These are phyloP conservation scores for Tetrahymena borealis DNA, from an alignment of 73 alveolate species.

Conservation along the genomic window DNA sequence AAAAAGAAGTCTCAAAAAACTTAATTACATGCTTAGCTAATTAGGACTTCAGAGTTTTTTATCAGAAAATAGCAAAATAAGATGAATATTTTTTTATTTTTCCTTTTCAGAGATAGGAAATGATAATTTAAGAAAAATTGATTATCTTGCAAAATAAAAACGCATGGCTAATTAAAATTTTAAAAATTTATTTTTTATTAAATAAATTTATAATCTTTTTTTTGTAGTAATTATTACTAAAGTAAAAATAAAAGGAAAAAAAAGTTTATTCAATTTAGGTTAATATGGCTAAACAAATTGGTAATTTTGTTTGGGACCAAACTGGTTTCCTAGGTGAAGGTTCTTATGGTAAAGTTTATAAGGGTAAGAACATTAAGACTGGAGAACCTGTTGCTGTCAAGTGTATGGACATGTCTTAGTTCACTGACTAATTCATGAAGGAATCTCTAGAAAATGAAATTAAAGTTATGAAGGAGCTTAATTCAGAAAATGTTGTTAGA, in stretches of 20 bases:
- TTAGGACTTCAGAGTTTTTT: too few relatives aligned
- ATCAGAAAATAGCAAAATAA: too few relatives aligned
- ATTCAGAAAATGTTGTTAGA: constrained; percentile 33
- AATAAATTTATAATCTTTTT: not conserved
- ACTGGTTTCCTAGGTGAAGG: constrained; percentile 41
- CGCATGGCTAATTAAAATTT: not conserved
- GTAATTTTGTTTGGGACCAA: constrained; percentile 17
- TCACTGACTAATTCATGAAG: constrained; percentile 32
- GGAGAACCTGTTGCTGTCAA: constrained; percentile 37
- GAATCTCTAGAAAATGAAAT: constrained; percentile 37
- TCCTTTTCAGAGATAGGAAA: too few relatives aligned
- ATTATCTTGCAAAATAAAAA: not conserved
- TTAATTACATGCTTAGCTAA: too few relatives aligned
- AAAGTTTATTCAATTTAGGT: too few relatives aligned
- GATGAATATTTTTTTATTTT: too few relatives aligned
- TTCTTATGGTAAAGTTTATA: constrained; percentile 31
- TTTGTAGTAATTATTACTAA: not conserved
- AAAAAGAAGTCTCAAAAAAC: too few relatives aligned
- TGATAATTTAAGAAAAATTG: not conserved
- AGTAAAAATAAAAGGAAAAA: not conserved
- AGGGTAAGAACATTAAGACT: constrained; percentile 26
- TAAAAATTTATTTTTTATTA: not conserved
- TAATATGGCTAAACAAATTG: not conserved
- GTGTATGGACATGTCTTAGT: constrained; percentile 38
- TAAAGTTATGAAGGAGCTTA: constrained; percentile 16